These are phyloP conservation scores for Craterostigma plantagineum DNA, from an alignment of 257 asterid species.

Conservation along the genomic window DNA sequence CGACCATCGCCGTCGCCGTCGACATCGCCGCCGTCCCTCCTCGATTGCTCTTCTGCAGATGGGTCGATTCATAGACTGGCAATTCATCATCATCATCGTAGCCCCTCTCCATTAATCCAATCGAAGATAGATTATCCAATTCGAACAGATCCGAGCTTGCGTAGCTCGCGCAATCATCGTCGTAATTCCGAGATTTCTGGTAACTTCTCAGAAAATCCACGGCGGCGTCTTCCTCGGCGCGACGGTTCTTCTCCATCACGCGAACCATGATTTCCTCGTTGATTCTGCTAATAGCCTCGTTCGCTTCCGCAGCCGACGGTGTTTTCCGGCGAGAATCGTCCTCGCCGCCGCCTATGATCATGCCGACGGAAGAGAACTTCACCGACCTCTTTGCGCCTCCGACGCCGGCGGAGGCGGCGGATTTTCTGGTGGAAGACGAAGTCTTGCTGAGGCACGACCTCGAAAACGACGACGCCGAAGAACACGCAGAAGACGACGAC, in stretches of 20 bases:
- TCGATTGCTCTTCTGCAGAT: constrained; percentile 26
- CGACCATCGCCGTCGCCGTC: constrained; percentile 1
- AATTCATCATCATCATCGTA: constrained; percentile 15
- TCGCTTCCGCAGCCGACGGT: constrained; percentile 5
- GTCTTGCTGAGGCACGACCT: constrained; percentile 84
- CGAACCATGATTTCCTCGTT: constrained; percentile 11
- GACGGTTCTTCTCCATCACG: constrained; percentile 26
- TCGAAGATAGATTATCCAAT: constrained; percentile 34
- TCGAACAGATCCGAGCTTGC: constrained; percentile 54
- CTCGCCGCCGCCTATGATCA: constrained; percentile 52
- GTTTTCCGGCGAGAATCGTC: constrained; percentile 27
- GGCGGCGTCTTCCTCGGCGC: constrained; percentile 21
- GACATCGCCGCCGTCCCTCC: no score
- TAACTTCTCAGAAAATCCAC: not conserved
- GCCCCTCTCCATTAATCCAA: constrained; percentile 29
- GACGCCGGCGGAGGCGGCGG: constrained; percentile 14
- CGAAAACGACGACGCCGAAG: constrained; percentile 79
- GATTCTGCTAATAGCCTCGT: constrained; percentile 6
- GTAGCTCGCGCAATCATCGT: constrained; percentile 23
- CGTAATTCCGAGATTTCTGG: constrained; percentile 13
- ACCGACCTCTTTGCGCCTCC: constrained; percentile 64
- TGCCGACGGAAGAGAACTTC: constrained; percentile 58
- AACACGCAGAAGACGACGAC: constrained; percentile 35
- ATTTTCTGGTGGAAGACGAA: constrained; percentile 51
- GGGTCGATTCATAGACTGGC: constrained; percentile 48